These are phyloP conservation scores for Papiliotrema fonsecae DNA, from an alignment of 1,284 basidiomycete species.

Conservation along the genomic window DNA sequence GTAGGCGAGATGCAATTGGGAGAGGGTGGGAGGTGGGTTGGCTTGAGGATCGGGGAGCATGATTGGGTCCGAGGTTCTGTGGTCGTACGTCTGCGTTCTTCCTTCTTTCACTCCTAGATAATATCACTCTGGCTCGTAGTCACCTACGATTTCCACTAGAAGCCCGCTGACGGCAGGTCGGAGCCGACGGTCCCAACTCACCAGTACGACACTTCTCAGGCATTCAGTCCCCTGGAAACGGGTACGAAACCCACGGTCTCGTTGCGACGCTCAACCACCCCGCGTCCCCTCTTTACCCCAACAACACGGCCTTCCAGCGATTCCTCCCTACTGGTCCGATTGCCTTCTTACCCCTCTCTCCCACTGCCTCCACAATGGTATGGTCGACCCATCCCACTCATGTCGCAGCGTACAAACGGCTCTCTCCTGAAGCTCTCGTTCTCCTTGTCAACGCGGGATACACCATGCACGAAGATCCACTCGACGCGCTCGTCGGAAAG, in stretches of 20 bases:
- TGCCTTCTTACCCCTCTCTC: conserved; percentile 79
- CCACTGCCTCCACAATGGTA: conserved; percentile 77
- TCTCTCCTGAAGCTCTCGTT: conserved; percentile 63
- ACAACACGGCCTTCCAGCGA: conserved; percentile 84
- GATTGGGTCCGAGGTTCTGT: conserved; percentile 42
- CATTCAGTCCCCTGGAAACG: conserved; percentile 86
- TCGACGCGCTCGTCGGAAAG: conserved; percentile 62
- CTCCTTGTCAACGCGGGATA: conserved; percentile 88
- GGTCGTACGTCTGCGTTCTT: conserved; percentile 34
- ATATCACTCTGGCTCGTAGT: too few relatives aligned
- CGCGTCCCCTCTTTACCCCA: conserved; percentile 54
- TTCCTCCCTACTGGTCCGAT: conserved; percentile 95
- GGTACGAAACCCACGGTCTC: conserved; percentile 83
- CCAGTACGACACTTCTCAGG: conserved; percentile 83
- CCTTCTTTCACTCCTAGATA: too few relatives aligned
- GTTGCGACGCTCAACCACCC: conserved; percentile 80
- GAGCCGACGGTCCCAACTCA: conserved; percentile 92
- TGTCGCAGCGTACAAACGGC: conserved; percentile 66
- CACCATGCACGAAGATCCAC: conserved; percentile 70
- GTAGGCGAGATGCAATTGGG: conserved; percentile 41
- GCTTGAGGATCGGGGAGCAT: conserved; percentile 33
- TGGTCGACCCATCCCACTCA: conserved; percentile 86
- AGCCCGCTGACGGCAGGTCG: conserved; percentile 57
- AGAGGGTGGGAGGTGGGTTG: conserved; percentile 42
- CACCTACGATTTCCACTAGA: not conserved